Percentiles rank a stretch among this genome's conserved stretches.
phyloP scores from a whole-genome alignment of 2,329 filamentous ascomycete species.

The Aschersonia sp. region DNA sequence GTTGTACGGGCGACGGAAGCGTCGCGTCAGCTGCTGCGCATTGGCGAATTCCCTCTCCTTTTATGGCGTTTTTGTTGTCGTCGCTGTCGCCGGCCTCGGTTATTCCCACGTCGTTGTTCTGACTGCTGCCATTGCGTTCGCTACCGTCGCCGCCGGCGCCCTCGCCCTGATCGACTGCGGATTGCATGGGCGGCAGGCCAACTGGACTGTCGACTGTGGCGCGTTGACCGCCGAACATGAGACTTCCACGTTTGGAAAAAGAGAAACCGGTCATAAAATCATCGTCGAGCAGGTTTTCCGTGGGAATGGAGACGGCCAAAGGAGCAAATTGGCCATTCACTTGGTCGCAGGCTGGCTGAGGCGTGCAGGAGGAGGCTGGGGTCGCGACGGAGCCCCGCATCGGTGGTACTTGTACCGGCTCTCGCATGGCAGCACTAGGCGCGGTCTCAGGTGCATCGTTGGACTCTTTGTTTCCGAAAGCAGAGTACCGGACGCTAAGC shows the following conservation, averaged over 20 bases:
- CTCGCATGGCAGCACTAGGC: neutral
- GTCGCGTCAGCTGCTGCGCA: neutral
- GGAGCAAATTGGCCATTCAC: constrained; percentile 23
- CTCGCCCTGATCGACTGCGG: neutral
- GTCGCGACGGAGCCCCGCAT: constrained; percentile 10
- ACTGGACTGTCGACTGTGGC: constrained; percentile 7
- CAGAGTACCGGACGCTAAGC: constrained; percentile 12
- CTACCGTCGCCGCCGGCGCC: neutral
- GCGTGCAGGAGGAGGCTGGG: constrained; percentile 6
- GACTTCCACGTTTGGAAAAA: constrained; percentile 50
- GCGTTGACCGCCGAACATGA: constrained; percentile 41
- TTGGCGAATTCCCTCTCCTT: neutral
- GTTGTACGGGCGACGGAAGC: constrained; percentile 2
- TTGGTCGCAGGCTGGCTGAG: neutral
- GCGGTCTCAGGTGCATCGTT: constrained; percentile 7
- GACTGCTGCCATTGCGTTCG: neutral
- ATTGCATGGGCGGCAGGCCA: constrained; percentile 4
- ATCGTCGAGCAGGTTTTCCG: constrained; percentile 41
- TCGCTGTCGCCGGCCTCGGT: neutral
- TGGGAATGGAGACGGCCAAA: constrained; percentile 41
- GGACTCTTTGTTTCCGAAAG: constrained; percentile 10
- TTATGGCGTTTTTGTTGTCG: neutral
- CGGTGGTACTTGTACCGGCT: constrained; percentile 6
- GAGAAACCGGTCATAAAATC: constrained; percentile 39
- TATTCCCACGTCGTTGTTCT: constrained; percentile 7